Conservation (phyloP, 2,329 filamentous ascomycete genomes). For the Rosellinia necatrix region DNA sequence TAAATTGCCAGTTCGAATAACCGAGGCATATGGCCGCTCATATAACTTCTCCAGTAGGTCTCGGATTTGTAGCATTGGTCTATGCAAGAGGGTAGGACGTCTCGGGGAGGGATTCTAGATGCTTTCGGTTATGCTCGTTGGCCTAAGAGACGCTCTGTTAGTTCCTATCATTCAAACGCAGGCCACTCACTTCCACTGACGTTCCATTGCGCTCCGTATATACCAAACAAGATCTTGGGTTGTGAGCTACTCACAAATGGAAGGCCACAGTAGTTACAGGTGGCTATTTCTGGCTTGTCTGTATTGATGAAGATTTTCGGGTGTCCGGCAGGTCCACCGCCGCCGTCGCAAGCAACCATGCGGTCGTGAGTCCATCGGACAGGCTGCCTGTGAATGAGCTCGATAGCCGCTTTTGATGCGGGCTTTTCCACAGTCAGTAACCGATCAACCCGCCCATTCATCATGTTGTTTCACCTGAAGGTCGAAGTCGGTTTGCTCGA, state of each 20-base stretch:
- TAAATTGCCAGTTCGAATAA: constrained; percentile 18
- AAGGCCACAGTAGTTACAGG: constrained; percentile 90
- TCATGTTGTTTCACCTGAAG: constrained; percentile 70
- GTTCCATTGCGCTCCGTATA: too few relatives aligned
- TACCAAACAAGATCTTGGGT: too few relatives aligned
- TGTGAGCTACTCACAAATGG: constrained; percentile 78
- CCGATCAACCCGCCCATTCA: constrained; percentile 7
- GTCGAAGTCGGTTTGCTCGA: constrained; percentile 95
- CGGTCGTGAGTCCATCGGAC: constrained; percentile 88
- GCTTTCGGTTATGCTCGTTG: constrained; percentile 83
- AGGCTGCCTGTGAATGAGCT: constrained; percentile 93
- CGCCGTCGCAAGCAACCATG: constrained; percentile 86
- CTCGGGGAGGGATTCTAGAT: constrained; percentile 79
- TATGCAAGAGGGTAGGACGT: constrained; percentile 79
- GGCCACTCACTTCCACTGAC: too few relatives aligned
- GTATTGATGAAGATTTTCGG: constrained; percentile 96
- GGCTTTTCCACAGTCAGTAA: constrained; percentile 63
- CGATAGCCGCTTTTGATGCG: constrained; percentile 85
- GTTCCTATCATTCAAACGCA: constrained; percentile 22
- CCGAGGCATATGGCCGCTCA: constrained; percentile 15
- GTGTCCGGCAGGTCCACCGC: constrained; percentile 87
- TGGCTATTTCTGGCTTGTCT: constrained; percentile 92
- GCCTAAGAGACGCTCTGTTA: constrained; percentile 62
- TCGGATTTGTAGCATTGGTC: not conserved
- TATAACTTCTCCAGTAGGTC: constrained; percentile 1